These are phyloP conservation scores for Neurospora sp. DNA, from an alignment of 495 filamentous ascomycete species.

Conservation along the genomic window DNA sequence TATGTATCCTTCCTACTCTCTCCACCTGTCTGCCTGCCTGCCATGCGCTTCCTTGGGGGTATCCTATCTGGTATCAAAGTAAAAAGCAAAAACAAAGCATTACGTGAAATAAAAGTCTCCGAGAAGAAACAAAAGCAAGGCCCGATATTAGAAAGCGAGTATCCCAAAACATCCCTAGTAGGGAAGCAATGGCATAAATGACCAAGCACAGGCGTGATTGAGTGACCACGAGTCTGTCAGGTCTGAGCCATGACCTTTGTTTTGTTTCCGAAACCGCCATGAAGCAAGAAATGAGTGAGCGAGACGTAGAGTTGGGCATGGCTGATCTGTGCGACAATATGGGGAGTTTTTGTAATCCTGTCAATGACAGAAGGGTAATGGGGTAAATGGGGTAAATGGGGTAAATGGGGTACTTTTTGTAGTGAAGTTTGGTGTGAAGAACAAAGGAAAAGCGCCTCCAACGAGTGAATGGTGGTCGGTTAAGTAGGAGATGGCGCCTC, in stretches of 20 bases:
- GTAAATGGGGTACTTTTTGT: neutral
- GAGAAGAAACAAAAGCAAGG: neutral
- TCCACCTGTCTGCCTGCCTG: neutral
- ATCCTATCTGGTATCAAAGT: neutral
- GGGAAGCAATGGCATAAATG: neutral
- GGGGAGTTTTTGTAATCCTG: neutral
- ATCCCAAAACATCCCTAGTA: neutral
- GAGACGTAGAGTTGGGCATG: neutral
- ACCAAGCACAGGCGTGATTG: neutral
- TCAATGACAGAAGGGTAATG: neutral
- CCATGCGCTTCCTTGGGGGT: neutral
- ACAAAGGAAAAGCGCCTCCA: neutral
- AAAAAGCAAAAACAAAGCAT: neutral
- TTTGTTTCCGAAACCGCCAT: neutral
- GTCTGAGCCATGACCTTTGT: neutral
- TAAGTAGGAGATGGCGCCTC: neutral
- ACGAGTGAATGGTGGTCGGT: neutral
- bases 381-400: neutral
- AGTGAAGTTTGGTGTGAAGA: neutral
- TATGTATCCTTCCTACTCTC: neutral
- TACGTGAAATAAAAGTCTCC: neutral
- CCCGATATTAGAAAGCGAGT: neutral
- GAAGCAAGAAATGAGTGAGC: neutral
- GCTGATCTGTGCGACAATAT: neutral
- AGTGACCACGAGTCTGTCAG: neutral